phyloP scores from a whole-genome alignment of 371 early-diverging fungal species.

The Mucor sp. region DNA sequence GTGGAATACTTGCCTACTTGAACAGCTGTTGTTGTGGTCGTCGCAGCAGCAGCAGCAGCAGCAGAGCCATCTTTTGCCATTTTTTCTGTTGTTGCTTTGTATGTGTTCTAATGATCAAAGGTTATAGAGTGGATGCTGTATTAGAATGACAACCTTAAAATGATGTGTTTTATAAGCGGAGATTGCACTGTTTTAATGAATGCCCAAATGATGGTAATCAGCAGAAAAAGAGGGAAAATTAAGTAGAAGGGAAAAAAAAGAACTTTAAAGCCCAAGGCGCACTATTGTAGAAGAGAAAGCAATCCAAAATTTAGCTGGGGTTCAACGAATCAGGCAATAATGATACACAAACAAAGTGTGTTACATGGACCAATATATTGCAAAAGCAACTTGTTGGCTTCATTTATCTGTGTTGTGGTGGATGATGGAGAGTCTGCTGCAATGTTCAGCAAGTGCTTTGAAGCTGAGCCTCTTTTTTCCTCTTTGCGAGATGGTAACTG shows the following conservation, averaged over 20 bases:
- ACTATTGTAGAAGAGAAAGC: too few relatives aligned
- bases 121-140: not conserved
- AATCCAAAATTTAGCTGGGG: constrained; percentile 75
- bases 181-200: not conserved
- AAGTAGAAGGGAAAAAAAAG: not conserved
- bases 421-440: too few relatives aligned
- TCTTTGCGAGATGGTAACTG: too few relatives aligned
- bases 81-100: not conserved
- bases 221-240: not conserved
- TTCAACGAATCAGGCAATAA: constrained; percentile 66
- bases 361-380: not conserved
- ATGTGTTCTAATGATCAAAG: not conserved
- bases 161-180: not conserved
- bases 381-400: not conserved
- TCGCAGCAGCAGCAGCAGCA: constrained; percentile 1
- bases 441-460: too few relatives aligned
- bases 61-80: not conserved
- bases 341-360: not conserved
- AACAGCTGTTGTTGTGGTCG: too few relatives aligned
- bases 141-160: not conserved
- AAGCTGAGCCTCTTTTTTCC: too few relatives aligned
- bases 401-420: not conserved
- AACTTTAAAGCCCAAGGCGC: constrained; percentile 59
- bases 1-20: constrained; percentile 29
- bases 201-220: not conserved